A percentile compares a stretch with the other conserved stretches of the same genome.
phyloP scores from a whole-genome alignment of 2,329 filamentous ascomycete genomes.

The Truncatella angustata region DNA sequence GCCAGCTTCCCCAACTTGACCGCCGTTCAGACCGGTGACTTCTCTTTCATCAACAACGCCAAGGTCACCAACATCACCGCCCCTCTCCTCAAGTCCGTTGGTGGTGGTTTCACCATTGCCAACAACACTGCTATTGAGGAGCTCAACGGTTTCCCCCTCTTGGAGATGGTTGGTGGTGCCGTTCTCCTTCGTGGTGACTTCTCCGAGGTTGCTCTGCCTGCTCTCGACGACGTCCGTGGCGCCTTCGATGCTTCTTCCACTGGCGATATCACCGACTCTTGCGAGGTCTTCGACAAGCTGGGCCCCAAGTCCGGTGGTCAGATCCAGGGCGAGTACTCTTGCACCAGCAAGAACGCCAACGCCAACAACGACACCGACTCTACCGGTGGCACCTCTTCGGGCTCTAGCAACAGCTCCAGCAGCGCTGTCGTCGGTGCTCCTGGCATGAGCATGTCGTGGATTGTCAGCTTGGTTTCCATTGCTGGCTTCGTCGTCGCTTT shows the following conservation, averaged over 20 bases:
- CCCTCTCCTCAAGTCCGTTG: conserved; percentile 64
- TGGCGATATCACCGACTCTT: conserved; percentile 54
- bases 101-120: conserved; percentile 76
- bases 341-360: conserved; percentile 48
- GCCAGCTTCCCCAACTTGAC: conserved; percentile 72
- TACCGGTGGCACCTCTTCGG: conserved; percentile 23
- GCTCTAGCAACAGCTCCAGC: conserved; percentile 25
- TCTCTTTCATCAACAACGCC: conserved; percentile 64
- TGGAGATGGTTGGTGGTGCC: conserved; percentile 73
- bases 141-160: conserved; percentile 65
- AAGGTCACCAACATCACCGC: conserved; percentile 72
- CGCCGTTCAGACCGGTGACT: conserved; percentile 53
- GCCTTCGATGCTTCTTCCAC: conserved; percentile 69
- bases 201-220: conserved; percentile 66
- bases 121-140: conserved; percentile 78
- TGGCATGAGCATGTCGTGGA: conserved; percentile 42
- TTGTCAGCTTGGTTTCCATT: conserved; percentile 45
- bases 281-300: conserved; percentile 52
- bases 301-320: conserved; percentile 35
- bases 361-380: conserved; percentile 48
- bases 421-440: conserved; percentile 44
- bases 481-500: conserved; percentile 46
- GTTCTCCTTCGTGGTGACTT: conserved; percentile 86
- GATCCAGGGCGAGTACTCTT: conserved; percentile 49
- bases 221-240: conserved; percentile 66